These are phyloP conservation scores for Globisporangium apiculatum DNA, from an alignment of 352 stramenopile genomes.

Conservation along the genomic window DNA sequence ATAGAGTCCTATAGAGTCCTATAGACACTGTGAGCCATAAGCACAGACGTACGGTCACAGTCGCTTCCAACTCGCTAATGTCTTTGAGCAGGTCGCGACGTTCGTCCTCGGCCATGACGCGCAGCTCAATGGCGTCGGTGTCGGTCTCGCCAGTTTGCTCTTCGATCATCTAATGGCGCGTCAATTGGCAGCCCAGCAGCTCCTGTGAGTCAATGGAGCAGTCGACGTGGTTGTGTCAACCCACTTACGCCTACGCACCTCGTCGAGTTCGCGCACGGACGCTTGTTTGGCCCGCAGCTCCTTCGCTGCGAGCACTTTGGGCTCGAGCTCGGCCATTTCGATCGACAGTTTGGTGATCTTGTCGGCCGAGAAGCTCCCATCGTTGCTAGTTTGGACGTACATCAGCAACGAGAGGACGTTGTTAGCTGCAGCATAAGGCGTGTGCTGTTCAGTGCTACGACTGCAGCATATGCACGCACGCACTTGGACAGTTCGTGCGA, in stretches of 20 bases:
- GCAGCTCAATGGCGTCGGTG: slow-evolving; percentile 51
- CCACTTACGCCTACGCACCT: slow-evolving; percentile 23
- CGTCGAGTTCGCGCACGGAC: slow-evolving; percentile 86
- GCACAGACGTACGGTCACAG: slow-evolving; percentile 35
- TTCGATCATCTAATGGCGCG: slow-evolving; percentile 36
- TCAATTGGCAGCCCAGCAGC: too few species aligned
- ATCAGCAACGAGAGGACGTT: too few species aligned
- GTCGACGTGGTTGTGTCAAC: too few species aligned
- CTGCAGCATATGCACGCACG: slow-evolving; percentile 4
- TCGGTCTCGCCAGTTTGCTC: slow-evolving; percentile 45
- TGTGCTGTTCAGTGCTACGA: background rate
- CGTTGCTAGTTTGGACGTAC: slow-evolving; percentile 30
- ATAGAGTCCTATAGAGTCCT: too few species aligned
- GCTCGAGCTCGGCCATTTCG: slow-evolving; percentile 77
- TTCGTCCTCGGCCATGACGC: slow-evolving; percentile 70
- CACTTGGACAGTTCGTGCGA: slow-evolving; percentile 56
- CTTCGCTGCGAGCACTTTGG: slow-evolving; percentile 54
- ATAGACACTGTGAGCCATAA: background rate
- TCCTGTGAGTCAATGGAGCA: too few species aligned
- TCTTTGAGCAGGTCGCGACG: slow-evolving; percentile 47
- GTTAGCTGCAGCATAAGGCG: too few species aligned
- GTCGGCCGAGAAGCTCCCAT: slow-evolving; percentile 63
- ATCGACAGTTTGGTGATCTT: slow-evolving; percentile 79
- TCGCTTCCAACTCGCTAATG: slow-evolving; percentile 46
- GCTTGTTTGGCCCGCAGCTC: slow-evolving; percentile 86